Conservation (phyloP, 305 asterid species). For the Fraxinus ornus region DNA sequence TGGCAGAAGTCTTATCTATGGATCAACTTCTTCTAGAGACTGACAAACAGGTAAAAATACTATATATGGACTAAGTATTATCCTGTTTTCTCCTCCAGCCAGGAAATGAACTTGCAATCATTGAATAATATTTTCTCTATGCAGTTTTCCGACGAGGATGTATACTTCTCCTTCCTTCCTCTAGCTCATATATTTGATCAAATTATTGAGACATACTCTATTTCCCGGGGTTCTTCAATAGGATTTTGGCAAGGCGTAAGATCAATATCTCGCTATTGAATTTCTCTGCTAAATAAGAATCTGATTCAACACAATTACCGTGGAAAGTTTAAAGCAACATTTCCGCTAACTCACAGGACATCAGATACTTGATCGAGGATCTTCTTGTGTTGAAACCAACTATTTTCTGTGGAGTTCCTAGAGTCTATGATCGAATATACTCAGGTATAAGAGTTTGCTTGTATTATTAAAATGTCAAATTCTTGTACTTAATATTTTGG, state of each 20-base stretch:
- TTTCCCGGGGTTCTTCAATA: constrained; percentile 72
- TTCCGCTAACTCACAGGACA: constrained; percentile 56
- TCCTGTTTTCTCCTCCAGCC: not conserved
- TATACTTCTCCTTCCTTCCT: constrained; percentile 88
- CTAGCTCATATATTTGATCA: constrained; percentile 95
- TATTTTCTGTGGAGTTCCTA: constrained; percentile 85
- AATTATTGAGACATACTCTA: constrained; percentile 65
- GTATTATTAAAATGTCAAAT: not conserved
- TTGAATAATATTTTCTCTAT: not conserved
- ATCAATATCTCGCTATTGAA: not conserved
- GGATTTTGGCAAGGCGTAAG: constrained; percentile 99
- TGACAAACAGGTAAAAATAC: constrained; percentile 49
- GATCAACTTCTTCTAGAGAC: constrained; percentile 68
- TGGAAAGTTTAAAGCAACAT: constrained; percentile 1
- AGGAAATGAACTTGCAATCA: not conserved
- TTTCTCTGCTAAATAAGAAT: not conserved
- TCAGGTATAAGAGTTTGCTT: constrained; percentile 44
- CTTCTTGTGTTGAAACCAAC: constrained; percentile 80
- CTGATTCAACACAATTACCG: not conserved
- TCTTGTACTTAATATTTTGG: not conserved
- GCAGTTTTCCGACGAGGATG: constrained; percentile 57
- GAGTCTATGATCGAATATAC: constrained; percentile 80
- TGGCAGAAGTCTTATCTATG: constrained; percentile 82
- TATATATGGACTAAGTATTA: not conserved
- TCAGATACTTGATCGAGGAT: constrained; percentile 82